Evolutionary conservation across 495 filamentous ascomycete genomes (phyloP), one percentile per base, ranked within the genome.

Genomic region (Penicillium coprophilum): DNA sequence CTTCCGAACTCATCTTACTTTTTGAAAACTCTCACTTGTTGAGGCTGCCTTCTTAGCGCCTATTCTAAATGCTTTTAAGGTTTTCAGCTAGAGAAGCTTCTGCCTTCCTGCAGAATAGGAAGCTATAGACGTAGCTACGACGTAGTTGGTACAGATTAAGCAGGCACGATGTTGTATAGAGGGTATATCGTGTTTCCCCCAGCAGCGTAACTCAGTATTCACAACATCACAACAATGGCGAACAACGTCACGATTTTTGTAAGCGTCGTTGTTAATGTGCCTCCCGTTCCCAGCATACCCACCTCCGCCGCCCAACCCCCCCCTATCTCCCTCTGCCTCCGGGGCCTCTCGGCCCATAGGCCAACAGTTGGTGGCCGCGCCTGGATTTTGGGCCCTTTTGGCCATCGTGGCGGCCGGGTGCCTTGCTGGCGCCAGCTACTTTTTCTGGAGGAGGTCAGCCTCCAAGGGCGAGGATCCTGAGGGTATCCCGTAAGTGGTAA

Each of bases 111-210:
- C 27, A 27, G 23, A 27, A 45, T 28, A 15, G 43, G 21, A 45
- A 45, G 43, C 23, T 45, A 45, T 1, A 12, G 43, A 46, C 43
- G 43, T 46, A 46, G 23, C 17, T 46, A 28, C 24, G 23, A 46
- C 43, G 43, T 28, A 46, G 2, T 7, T 46, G 6, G 43, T 46
- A 27, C 7, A 46, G 7, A 46, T 46, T 46, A 0, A 10, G 43
- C 24, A 46, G 43, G 43, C 43, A 46, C 43, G 43, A 46, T 46
- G 23, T n/a, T 8, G 23, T 6, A 23, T 45, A 45, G 43, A 17
- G 6, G 41, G 12, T 17, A 27, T 46, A 46, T 46, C 43, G 23
- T 46, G 23, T 46, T 17, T 46, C 43, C 43, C 5, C 43, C 24
- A 46, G 24, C 15, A 46, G 6, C 19, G 6, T 46, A 46, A 17